Evolutionary conservation across 2,329 filamentous ascomycete species (phyloP), one percentile per base, ranked within the genome.

Genomic region (Botrytis fabae): DNA sequence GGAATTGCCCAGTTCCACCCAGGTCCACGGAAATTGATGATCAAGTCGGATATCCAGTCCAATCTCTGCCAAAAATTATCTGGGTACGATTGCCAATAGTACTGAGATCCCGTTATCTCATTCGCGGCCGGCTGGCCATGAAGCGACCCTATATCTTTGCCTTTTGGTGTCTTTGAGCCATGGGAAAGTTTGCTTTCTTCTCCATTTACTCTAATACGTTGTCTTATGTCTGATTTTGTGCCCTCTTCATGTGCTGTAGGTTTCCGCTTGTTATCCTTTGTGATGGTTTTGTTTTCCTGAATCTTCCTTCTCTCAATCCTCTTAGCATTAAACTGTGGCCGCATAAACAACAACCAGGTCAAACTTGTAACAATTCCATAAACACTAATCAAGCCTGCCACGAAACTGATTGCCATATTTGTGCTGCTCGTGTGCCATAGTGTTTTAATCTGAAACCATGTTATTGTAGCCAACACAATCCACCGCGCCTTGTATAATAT

Each of bases 11-110:
- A 87, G 75, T 86, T 89, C 89, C 89, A 91, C 51, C 88, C 88
- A 42, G 85, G 83, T 59, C 87, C 85, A 54, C 89, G 85, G 76
- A 89, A 86, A 70, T 86, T 86, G 44, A 83, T 82, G 22, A 85
- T 80, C n/a, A 91, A 82, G 75, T 90, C 89, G 25, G 84, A 77
- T 0, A 85, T 82, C 89, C 89, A 91, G 75, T 82, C 82, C 12
- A 91, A 79, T 18, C 89, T 85, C 59, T 85, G 80, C 38, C 78
- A 69, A 63, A 89, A 85, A 1, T 81, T 85, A 4, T 85, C 79
- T 6, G 89, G 89, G 75, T 86, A 91, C 0, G 84, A 80, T 78
- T 91, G 85, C 89, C 89, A 91, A 77, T 86, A 85, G 72, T 90
- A 90, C 73, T 87, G 84, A 63, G 82, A 82, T 25, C 71, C 69